Percentiles rank a stretch among this genome's conserved stretches.
These are phyloP conservation scores for Xylaria polymorpha DNA, from an alignment of 2,329 filamentous ascomycete species.

Conservation along the genomic window DNA sequence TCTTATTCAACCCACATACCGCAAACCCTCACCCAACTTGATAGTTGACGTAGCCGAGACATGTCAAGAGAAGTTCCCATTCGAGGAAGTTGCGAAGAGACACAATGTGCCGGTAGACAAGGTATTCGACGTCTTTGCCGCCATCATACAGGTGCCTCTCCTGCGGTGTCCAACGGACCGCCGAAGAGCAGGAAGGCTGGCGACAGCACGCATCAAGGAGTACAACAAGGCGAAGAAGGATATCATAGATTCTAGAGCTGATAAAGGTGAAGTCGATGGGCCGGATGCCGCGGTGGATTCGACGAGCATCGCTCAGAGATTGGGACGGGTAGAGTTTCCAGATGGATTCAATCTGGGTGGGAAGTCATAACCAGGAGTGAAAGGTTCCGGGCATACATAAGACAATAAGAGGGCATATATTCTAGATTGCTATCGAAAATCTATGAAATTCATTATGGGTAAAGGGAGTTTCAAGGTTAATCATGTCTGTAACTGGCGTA, in stretches of 20 bases:
- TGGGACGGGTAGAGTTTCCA: conserved; percentile 44
- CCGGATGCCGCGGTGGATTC: conserved; percentile 32
- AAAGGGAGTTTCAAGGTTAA: not conserved
- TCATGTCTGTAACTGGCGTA: not conserved
- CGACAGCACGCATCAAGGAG: conserved; percentile 56
- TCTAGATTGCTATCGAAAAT: not conserved
- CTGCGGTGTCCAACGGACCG: conserved; percentile 59
- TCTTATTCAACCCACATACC: conserved; percentile 48
- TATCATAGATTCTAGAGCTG: conserved; percentile 39
- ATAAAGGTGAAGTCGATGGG: not conserved
- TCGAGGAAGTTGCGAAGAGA: conserved; percentile 58
- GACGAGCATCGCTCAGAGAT: conserved; percentile 41
- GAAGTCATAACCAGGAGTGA: conserved; percentile 12
- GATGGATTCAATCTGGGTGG: conserved; percentile 38
- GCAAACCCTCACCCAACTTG: conserved; percentile 54
- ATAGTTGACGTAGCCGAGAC: conserved; percentile 64
- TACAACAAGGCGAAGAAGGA: conserved; percentile 58
- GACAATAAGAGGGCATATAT: not conserved
- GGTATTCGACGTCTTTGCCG: conserved; percentile 60
- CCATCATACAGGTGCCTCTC: conserved; percentile 61
- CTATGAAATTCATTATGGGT: not conserved
- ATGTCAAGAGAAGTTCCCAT: conserved; percentile 59
- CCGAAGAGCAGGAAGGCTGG: conserved; percentile 56
- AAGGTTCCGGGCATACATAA: not conserved
- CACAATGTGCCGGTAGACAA: conserved; percentile 57